phyloP scores from a whole-genome alignment of 139 green algal genomes.

The Helicosporidium sp. region DNA sequence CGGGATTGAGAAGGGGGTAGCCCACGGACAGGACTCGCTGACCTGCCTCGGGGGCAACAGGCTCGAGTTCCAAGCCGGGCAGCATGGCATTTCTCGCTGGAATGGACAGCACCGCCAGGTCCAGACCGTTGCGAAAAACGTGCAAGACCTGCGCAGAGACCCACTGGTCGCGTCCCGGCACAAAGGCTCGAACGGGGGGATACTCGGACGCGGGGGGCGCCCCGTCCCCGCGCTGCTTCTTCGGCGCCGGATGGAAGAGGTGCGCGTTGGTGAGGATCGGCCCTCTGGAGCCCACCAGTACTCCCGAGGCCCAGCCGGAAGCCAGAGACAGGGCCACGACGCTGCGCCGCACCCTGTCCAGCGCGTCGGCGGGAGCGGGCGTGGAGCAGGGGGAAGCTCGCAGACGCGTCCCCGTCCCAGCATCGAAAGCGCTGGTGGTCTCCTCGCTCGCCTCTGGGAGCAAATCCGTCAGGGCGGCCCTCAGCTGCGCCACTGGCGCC shows the following conservation, averaged over 20 bases:
- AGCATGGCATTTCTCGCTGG: no score
- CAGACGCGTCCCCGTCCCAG: neutral
- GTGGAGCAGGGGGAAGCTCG: no score
- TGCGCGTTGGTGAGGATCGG: constrained; percentile 67
- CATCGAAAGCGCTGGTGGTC: neutral
- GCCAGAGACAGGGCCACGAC: constrained; percentile 4
- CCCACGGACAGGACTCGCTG: constrained; percentile 18
- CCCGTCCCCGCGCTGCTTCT: neutral
- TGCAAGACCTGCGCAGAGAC: constrained; percentile 10
- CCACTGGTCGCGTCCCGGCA: neutral
- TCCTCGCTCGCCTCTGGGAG: neutral
- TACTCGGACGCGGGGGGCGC: neutral
- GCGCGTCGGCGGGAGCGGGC: no score
- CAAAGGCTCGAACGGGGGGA: neutral
- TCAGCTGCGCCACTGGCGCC: constrained; percentile 3
- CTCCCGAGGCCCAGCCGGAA: constrained; percentile 38
- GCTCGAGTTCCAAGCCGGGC: constrained; percentile 11
- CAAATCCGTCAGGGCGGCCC: constrained; percentile 2
- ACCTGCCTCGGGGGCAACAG: neutral
- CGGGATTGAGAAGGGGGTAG: constrained; percentile 38
- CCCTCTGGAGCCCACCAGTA: constrained; percentile 30
- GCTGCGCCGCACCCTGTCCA: neutral
- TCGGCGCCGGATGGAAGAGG: constrained; percentile 20
- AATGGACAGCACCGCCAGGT: constrained; percentile 41
- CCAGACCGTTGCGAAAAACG: constrained; percentile 27